Evolutionary conservation across 805 yeast species (phyloP), one percentile per base, ranked within the genome.

Genomic region (Saccharomycopsis sp.): DNA sequence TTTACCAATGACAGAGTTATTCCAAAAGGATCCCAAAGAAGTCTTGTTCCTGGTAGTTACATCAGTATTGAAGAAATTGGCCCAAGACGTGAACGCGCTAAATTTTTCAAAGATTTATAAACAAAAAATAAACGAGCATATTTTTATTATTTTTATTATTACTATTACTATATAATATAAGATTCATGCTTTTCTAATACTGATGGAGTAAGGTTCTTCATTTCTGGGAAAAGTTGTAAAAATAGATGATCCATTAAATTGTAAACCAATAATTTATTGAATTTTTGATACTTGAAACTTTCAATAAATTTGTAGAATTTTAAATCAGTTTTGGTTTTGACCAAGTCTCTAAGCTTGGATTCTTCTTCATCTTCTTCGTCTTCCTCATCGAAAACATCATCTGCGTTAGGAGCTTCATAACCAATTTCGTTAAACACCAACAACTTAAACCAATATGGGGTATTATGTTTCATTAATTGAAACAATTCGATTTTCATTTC

Each of bases 211-310:
- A 46, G 36, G 22, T 50, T 45, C 17, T 48, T 38, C 23, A 63
- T 24, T 41, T 70, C 74, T 1, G 74, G 73, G 39, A 67, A 59
- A 17, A 68, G 23, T 43, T 64, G 61, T 9, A 66, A 55, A 5
- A 74, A 52, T 0, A 70, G 13, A 33, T 70, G 59, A 51, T 75
- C 79, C 29, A 72, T 16, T 0, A 74, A 19, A 34, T 60, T 63
- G 56, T 67, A 65, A 4, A 70, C 46, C 41, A 75, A 53, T 16
- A 68, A 60, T 51, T 70, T 68, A 54, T 74, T 75, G 37, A 72
- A 59, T 7, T 61, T 51, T 41, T 63, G 63, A 38, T 67, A 59
- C 13, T 59, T 56, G 37, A 69, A 65, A 6, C 60, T 49, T 20
- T 60, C 57, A 26, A 68, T 48, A 29, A 73, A 61, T 4, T 26